Base-by-base conservation (phyloP, 1,139 yeast genomes). In the Kluyveromyces sp. region DNA sequence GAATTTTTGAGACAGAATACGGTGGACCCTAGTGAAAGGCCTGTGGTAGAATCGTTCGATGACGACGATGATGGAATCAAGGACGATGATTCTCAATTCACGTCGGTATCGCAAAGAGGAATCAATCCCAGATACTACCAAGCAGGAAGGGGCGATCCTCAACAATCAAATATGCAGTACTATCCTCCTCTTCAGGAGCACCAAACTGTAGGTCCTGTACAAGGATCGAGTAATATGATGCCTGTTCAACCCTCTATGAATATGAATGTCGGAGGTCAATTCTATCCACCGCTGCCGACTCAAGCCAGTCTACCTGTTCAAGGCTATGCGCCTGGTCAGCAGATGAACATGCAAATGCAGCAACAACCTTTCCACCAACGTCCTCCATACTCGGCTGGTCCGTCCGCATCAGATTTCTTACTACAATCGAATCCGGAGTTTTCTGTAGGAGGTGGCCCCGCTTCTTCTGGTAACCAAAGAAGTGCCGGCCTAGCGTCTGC, bases 41-140 rank as follows among this genome's bases (percentile, higher is more conserved):
- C 52, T 31, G 39, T 46, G n/a, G 22, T 53, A 13, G 55, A 54
- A 20, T 16, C 35, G 3, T 20, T 20, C 15, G 41, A 35, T 17
- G 44, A 41, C n/a, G 59, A 53, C 38, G 53, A 49, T 46, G 48
- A 49, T 36, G 52, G 49, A 44, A 35, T 41, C 37, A 43, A 43
- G 38, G 63, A 58, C 32, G 53, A 52, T 28, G 55, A 51, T 20
- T 83, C 94, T 0, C 82, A 81, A 55, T 82, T 83, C 58, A 85
- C 94, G 0, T 80, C 88, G 42, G 85, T 84, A 3, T 81, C 92
- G 9, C 94, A 84, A 63, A 68, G 94, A 56, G 87, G 80, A 6
- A 71, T 78, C n/a, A 83, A 83, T 56, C 84, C 86, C 13, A 67
- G 67, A 36, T 80, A 78, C 53, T 65, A 61, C 41, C 57, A 28